Evolutionary conservation across 441 rosid species (phyloP).

Genomic region (Flueggea neowawraea): DNA sequence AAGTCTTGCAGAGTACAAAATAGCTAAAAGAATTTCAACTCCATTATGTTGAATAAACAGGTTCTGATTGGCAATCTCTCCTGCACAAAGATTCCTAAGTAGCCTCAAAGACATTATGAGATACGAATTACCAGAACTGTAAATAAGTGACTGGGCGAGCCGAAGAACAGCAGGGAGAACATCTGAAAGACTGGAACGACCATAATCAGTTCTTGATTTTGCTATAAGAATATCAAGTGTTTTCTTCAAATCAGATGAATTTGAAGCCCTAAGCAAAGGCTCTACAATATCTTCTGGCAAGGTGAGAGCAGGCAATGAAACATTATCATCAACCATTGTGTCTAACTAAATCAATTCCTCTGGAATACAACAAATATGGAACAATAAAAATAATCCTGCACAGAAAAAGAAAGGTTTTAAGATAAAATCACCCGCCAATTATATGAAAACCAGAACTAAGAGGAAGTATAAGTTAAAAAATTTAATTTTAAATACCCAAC

Average conservation of each 20-base stretch:
- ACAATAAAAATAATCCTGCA: too few relatives aligned
- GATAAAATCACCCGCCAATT: too few relatives aligned
- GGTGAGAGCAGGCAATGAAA: too few relatives aligned
- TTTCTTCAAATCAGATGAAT: constrained; percentile 32
- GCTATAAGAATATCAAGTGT: constrained; percentile 46
- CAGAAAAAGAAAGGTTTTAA: too few relatives aligned
- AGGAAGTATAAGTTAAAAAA: too few relatives aligned
- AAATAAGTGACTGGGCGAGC: constrained; percentile 35
- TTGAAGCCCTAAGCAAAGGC: constrained; percentile 40
- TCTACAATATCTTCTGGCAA: too few relatives aligned
- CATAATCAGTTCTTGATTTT: constrained; percentile 37
- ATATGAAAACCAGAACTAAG: too few relatives aligned
- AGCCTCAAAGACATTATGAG: constrained; percentile 50
- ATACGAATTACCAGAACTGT: constrained; percentile 22
- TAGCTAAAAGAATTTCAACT: constrained; percentile 23
- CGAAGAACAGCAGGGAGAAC: constrained; percentile 40
- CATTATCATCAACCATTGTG: too few relatives aligned
- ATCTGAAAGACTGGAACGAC: constrained; percentile 59
- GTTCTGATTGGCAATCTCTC: constrained; percentile 54
- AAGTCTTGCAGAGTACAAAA: constrained; percentile 25
- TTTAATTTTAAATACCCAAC: too few relatives aligned
- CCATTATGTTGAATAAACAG: constrained; percentile 50
- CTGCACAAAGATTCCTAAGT: constrained; percentile 76
- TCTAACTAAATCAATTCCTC: too few relatives aligned
- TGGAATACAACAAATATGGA: too few relatives aligned